phyloP scores from a whole-genome alignment of 2,329 filamentous ascomycete genomes.

The Orbilia brochopaga region DNA sequence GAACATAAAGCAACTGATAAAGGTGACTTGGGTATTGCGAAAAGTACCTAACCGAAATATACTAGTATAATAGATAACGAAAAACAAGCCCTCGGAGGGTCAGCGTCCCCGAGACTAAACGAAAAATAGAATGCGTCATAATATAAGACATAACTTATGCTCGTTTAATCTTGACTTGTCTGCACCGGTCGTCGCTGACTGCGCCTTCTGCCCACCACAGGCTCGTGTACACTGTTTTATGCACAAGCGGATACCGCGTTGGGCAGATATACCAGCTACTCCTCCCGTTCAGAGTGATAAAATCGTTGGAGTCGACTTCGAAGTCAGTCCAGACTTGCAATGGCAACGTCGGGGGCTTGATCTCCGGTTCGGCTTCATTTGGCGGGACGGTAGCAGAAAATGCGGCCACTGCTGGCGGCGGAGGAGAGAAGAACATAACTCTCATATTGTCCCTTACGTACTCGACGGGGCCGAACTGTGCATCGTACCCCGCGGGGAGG shows the following conservation, averaged over 20 bases:
- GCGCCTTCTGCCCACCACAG: slow-evolving; percentile 41
- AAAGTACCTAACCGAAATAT: too few species aligned
- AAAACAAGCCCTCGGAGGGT: too few species aligned
- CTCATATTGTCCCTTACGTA: slow-evolving; percentile 46
- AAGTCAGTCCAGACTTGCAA: slow-evolving; percentile 42
- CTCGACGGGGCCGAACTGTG: slow-evolving; percentile 26
- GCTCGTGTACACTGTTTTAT: slow-evolving; percentile 19
- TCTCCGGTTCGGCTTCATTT: neutral
- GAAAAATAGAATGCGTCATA: too few species aligned
- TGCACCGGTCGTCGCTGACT: slow-evolving; percentile 35
- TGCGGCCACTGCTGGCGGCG: neutral
- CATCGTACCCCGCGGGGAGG: slow-evolving; percentile 31
- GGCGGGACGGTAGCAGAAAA: neutral
- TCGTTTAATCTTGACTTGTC: slow-evolving; percentile 20
- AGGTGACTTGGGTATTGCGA: too few species aligned
- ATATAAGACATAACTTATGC: too few species aligned
- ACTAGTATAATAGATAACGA: too few species aligned
- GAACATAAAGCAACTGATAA: too few species aligned
- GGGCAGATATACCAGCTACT: slow-evolving; percentile 44
- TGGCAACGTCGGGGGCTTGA: slow-evolving; percentile 3
- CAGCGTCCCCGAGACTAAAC: too few species aligned
- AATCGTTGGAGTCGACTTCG: slow-evolving; percentile 28
- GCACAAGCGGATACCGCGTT: slow-evolving; percentile 23
- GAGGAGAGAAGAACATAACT: slow-evolving; percentile 34
- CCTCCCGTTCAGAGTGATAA: slow-evolving; percentile 20